phyloP scores from a whole-genome alignment of 2,329 filamentous ascomycete species.

The Hypoxylon sp. region DNA sequence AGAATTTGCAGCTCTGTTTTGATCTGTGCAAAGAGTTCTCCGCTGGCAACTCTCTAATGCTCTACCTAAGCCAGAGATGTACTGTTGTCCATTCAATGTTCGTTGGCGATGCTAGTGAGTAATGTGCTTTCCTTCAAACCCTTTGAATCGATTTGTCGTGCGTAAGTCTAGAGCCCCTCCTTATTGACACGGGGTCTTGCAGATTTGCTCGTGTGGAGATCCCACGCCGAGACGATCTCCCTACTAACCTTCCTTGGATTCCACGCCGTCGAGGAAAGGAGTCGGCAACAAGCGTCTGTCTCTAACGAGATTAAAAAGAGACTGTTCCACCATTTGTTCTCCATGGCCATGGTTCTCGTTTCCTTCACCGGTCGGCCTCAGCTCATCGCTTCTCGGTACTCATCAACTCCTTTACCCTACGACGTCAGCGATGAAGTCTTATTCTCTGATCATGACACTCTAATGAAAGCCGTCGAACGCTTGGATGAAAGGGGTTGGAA shows the following conservation, averaged over 20 bases:
- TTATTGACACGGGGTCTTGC: slow-evolving; percentile 13
- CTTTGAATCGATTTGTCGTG: background rate
- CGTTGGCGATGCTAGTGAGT: slow-evolving; percentile 49
- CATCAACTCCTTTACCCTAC: slow-evolving; percentile 57
- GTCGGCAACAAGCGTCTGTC: slow-evolving; percentile 42
- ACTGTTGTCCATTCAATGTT: slow-evolving; percentile 41
- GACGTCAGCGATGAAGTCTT: slow-evolving; percentile 57
- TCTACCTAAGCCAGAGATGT: slow-evolving; percentile 43
- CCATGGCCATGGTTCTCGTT: slow-evolving; percentile 55
- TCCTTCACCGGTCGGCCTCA: slow-evolving; percentile 60
- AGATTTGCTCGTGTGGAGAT: slow-evolving; percentile 50
- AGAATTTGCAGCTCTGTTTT: slow-evolving; percentile 46
- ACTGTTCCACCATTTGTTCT: slow-evolving; percentile 53
- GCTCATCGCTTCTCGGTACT: slow-evolving; percentile 54
- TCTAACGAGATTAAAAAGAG: slow-evolving; percentile 49
- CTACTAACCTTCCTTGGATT: slow-evolving; percentile 63
- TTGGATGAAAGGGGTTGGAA: slow-evolving; percentile 58
- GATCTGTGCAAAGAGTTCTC: slow-evolving; percentile 50
- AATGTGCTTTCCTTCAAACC: background rate
- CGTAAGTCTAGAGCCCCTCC: background rate
- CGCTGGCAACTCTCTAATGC: slow-evolving; percentile 46
- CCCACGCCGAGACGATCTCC: slow-evolving; percentile 46
- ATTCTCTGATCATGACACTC: slow-evolving; percentile 49
- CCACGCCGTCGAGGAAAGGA: slow-evolving; percentile 57
- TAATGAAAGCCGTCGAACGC: slow-evolving; percentile 46